These are phyloP conservation scores for Ophiostoma ulmi DNA, from an alignment of 2,329 filamentous ascomycete genomes.

Conservation along the genomic window DNA sequence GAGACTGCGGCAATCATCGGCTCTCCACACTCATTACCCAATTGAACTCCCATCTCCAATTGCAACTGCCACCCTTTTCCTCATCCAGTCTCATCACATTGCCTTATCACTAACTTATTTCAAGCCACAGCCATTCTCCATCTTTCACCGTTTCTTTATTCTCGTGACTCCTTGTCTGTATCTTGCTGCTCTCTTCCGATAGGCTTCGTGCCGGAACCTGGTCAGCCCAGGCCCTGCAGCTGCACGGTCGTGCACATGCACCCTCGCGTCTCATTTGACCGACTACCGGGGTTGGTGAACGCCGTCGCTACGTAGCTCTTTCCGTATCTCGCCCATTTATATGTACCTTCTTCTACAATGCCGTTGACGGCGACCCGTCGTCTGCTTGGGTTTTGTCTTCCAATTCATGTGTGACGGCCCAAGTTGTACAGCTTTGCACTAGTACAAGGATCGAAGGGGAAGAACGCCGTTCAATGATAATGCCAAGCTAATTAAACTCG, in stretches of 20 bases:
- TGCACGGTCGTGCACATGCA: neutral
- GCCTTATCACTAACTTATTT: neutral
- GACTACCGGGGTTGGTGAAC: conserved; percentile 9
- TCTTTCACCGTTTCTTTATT: neutral
- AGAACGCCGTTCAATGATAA: conserved; percentile 3
- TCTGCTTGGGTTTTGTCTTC: neutral
- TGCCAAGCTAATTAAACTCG: neutral
- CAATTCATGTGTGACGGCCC: neutral
- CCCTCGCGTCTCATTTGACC: neutral
- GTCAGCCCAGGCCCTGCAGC: neutral
- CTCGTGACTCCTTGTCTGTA: neutral
- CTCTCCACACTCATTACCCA: neutral
- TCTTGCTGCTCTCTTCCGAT: conserved; percentile 4
- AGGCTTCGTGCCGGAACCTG: neutral
- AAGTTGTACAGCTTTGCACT: neutral
- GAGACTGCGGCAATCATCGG: conserved; percentile 10
- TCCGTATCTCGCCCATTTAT: neutral
- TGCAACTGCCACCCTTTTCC: neutral
- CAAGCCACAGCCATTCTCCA: neutral
- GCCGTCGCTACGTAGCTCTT: conserved; percentile 5
- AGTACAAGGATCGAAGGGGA: neutral
- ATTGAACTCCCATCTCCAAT: neutral
- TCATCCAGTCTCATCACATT: neutral
- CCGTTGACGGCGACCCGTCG: neutral
- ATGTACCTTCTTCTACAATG: neutral